Base-by-base conservation (phyloP, 2,329 filamentous ascomycete genomes). In the Rosellinia necatrix region DNA sequence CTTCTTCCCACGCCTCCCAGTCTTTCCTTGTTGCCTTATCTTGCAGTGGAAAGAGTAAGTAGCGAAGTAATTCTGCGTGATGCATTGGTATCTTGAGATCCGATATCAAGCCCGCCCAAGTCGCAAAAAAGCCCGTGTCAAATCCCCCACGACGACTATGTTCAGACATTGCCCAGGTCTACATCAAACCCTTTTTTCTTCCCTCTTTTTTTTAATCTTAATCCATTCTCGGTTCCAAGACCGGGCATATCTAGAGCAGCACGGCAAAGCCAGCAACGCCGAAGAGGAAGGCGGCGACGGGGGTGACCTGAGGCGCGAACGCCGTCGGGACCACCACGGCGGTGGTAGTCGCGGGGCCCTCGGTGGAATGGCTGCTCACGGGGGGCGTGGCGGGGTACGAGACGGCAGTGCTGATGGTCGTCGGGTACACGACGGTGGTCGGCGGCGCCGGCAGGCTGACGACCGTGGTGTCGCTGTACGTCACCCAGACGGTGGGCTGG, bases 401-500 rank as follows among this genome's bases (percentile, higher is more conserved):
- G 8, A 59, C 56, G 4, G 35, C 35, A 2, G 54, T 56, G 37
- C 15, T 38, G 21, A 58, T 24, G 12, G 66, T 65, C 24, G 64
- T 65, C 10, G 65, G 60, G 24, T 58, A 48, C 8, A 57, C 38
- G 35, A 67, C 52, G 12, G 64, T 66, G 8, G 64, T 64, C 1
- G 64, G 56, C 3, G 60, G 35, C 46, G 63, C 66, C n/a, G 67
- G 52, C 49, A 64, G 58, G 38, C 70, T 72, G 21, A 75, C 65
- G 40, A 72, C 59, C 49, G 72, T 71, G 29, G 73, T 70, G 44
- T 56, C 60, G 52, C 66, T 67, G 50, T 68, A 62, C 21, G 70
- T 70, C 32, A 70, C 59, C 32, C 70, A 71, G 47, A 70, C 59
- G 6, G 67, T 71, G 10, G 69, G 66, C 59, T 71, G 67, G 25